Percentiles rank a stretch among this genome's conserved stretches.
Evolutionary conservation across 306 rosid species (phyloP).

Genomic region (Heteromeles arbutifolia): DNA sequence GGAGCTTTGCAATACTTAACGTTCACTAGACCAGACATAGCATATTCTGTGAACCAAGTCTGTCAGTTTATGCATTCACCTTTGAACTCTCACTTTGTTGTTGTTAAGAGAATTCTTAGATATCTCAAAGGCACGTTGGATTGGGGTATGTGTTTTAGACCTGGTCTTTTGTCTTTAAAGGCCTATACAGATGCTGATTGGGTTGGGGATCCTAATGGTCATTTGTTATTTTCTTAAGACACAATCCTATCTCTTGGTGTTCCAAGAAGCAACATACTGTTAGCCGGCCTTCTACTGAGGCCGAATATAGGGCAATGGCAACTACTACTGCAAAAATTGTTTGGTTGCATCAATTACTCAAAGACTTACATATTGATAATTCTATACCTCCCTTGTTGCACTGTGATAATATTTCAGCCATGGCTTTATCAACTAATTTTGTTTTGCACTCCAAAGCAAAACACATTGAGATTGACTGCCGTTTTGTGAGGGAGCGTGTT

Average conservation of each 20-base stretch:
- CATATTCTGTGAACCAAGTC: not conserved
- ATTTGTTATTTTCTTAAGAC: not conserved
- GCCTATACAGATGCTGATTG: rapidly evolving
- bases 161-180: not conserved
- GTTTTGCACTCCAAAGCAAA: too few relatives aligned
- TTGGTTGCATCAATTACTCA: too few relatives aligned
- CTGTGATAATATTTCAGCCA: too few relatives aligned
- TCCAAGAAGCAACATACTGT: not conserved
- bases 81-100: not conserved
- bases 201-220: not conserved
- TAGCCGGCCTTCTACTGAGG: not conserved
- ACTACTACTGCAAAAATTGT: too few relatives aligned
- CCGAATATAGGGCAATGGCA: not conserved
- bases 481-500: too few relatives aligned
- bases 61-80: not conserved
- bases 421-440: too few relatives aligned
- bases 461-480: too few relatives aligned
- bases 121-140: not conserved
- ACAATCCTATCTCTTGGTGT: not conserved
- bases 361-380: too few relatives aligned
- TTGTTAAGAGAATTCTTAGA: not conserved
- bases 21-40: not conserved
- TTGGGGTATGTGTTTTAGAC: not conserved
- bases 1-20: not conserved
- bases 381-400: too few relatives aligned